Evolutionary conservation across 768 basidiomycete species (phyloP), one percentile per base, ranked within the genome.

Genomic region (Pholiota molesta): DNA sequence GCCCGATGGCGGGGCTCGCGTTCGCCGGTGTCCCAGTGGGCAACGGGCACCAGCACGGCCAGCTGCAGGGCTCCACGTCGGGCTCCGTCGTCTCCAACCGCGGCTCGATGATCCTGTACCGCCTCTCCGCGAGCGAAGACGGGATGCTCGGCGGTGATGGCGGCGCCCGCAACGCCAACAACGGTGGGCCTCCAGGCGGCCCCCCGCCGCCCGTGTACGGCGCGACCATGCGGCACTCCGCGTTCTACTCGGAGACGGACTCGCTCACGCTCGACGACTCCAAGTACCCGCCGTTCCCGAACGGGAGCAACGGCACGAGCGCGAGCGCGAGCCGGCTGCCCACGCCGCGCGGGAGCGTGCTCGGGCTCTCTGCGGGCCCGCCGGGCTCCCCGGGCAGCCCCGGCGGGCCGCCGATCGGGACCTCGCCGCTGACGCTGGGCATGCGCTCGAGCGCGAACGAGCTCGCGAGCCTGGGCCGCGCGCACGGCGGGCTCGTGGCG

Each of bases 401-500:
- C 9, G 35, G 35, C 11, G 35, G 35, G 11, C 35, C 35, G 5
- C 35, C 35, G 11, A 37, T 37, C 35, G 35, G 35, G 7, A 37
- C 35, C 3, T 37, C 35, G 1, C 54, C 59, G 37, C 59, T 53
- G 2, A 64, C 59, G 9, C 62, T 62, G 6, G 60, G 62, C 13
- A 57, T 55, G 35, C 65, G 55, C 29, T 40, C 31, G n/a, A 47
- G 52, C 1, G 17, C 47, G 14, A 62, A 49, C 26, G 66, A 59
- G 45, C 39, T 65, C 10, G 55, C 63, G 10, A 52, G 55, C 29
- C 47, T 63, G 5, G 64, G 69, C 14, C 40, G n/a, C 58, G 51
- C 57, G 31, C 71, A 70, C 33, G 71, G 74, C 4, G 76, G 76
- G 23, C 74, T 91, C 49, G 73, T 90, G 1, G 82, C 89, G 5